A percentile compares a stretch with the other conserved stretches of the same genome.
phyloP scores from a whole-genome alignment of 2,329 filamentous ascomycete species.

The Paracamarosporium sp. region DNA sequence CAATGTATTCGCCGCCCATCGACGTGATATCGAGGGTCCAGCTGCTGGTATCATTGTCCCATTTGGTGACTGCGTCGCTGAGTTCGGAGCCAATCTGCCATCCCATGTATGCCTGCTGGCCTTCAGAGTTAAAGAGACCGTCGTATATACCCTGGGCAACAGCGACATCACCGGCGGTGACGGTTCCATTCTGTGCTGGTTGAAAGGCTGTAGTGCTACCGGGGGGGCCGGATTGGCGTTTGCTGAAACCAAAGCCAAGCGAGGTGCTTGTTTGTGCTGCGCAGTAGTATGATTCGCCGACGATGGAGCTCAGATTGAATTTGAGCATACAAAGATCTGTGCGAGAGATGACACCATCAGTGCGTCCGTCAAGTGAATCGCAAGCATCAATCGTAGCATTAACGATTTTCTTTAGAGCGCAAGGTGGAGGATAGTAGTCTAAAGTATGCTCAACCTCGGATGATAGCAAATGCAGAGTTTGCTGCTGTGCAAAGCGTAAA shows the following conservation, averaged over 20 bases:
- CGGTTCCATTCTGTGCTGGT: constrained; percentile 42
- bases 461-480: constrained; percentile 52
- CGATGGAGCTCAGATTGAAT: constrained; percentile 54
- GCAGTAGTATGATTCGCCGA: constrained; percentile 57
- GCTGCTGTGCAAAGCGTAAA: constrained; percentile 55
- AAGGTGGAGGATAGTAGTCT: constrained; percentile 52
- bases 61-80: constrained; percentile 44
- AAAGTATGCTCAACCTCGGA: constrained; percentile 49
- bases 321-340: constrained; percentile 56
- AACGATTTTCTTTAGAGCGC: constrained; percentile 59
- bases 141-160: constrained; percentile 32
- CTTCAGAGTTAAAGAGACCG: constrained; percentile 50
- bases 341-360: constrained; percentile 61
- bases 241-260: constrained; percentile 25
- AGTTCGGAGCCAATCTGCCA: constrained; percentile 43
- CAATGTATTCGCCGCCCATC: constrained; percentile 51
- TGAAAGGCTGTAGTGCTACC: constrained; percentile 14
- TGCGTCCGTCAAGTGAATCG: constrained; percentile 62
- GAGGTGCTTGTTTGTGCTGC: constrained; percentile 34
- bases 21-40: constrained; percentile 43
- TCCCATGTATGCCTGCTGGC: constrained; percentile 51
- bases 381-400: constrained; percentile 63
- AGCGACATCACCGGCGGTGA: constrained; percentile 38
- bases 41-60: constrained; percentile 38
- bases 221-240: constrained; percentile 12